A percentile compares a stretch with the other conserved stretches of the same genome.
Conservation (phyloP, 2,329 filamentous ascomycete genomes). For the Aspergillus sp. region DNA sequence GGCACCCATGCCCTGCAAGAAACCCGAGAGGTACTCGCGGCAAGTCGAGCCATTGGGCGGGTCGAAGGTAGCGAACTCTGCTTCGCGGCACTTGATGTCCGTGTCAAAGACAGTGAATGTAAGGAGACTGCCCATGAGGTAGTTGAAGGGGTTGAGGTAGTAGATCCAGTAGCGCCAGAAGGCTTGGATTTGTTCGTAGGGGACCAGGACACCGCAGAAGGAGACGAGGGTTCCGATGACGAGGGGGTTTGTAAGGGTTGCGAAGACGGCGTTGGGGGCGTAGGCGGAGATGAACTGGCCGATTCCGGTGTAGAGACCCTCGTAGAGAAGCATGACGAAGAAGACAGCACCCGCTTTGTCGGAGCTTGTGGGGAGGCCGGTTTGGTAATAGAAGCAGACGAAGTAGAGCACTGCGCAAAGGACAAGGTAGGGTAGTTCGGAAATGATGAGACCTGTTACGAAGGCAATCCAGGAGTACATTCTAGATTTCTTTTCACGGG, state of each 20-base stretch:
- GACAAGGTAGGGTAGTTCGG: constrained; percentile 68
- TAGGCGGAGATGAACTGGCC: constrained; percentile 79
- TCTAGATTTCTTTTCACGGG: constrained; percentile 66
- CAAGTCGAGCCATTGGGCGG: constrained; percentile 53
- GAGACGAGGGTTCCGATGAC: constrained; percentile 54
- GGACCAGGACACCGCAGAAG: constrained; percentile 33
- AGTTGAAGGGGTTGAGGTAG: constrained; percentile 33
- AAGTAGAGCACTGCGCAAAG: constrained; percentile 66
- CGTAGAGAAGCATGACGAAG: constrained; percentile 72
- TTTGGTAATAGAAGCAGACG: constrained; percentile 71
- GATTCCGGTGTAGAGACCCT: constrained; percentile 68
- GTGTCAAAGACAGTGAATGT: constrained; percentile 27
- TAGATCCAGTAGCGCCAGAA: constrained; percentile 37
- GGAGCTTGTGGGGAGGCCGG: constrained; percentile 49
- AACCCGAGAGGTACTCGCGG: constrained; percentile 56
- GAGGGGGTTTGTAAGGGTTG: constrained; percentile 72
- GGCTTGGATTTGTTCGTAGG: constrained; percentile 29
- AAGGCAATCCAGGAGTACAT: constrained; percentile 78
- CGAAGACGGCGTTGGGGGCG: constrained; percentile 65
- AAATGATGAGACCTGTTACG: constrained; percentile 65
- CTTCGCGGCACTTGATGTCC: constrained; percentile 24
- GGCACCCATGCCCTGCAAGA: constrained; percentile 48
- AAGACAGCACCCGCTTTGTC: constrained; percentile 51
- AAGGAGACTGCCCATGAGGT: constrained; percentile 30
- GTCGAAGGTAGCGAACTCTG: constrained; percentile 28